These are phyloP conservation scores for Gossypium bickii DNA, from an alignment of 345 rosid species.

Conservation along the genomic window DNA sequence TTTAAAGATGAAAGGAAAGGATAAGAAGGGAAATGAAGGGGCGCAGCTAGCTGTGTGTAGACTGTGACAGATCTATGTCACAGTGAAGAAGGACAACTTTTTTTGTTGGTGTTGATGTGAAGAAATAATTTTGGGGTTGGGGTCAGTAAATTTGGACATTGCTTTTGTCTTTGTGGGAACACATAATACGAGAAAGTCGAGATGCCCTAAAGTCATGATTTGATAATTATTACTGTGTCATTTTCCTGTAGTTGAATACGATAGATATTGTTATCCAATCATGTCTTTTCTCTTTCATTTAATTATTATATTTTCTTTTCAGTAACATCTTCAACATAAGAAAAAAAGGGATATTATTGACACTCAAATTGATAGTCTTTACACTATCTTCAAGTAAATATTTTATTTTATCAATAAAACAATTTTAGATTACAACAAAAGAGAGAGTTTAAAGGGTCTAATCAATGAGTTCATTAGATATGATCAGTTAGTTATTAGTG, in stretches of 20 bases:
- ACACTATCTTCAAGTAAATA: too few relatives aligned
- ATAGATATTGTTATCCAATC: not conserved
- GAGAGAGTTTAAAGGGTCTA: too few relatives aligned
- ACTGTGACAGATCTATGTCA: slow-evolving; percentile 7
- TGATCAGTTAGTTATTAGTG: too few relatives aligned
- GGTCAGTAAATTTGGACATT: slow-evolving; percentile 14
- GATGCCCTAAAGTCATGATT: slow-evolving; percentile 19
- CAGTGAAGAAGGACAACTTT: not conserved
- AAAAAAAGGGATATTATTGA: too few relatives aligned
- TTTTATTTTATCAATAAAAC: too few relatives aligned
- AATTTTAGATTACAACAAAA: too few relatives aligned
- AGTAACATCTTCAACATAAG: too few relatives aligned
- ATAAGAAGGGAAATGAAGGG: not conserved
- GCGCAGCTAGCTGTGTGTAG: not conserved
- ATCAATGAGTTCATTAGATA: too few relatives aligned
- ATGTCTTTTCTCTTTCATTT: not conserved
- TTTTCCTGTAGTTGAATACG: slow-evolving; percentile 9
- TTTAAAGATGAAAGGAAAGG: not conserved
- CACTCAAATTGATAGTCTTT: too few relatives aligned
- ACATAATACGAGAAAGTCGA: slow-evolving; percentile 15
- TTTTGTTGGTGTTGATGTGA: not conserved
- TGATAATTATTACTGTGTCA: slow-evolving; percentile 9
- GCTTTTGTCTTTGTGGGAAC: slow-evolving; percentile 16
- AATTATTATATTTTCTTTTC: not conserved
- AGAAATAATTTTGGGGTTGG: not conserved